A percentile compares a stretch with the other conserved stretches of the same genome.
These are phyloP conservation scores for Candida glaebosa DNA, from an alignment of 805 yeast species.

Conservation along the genomic window DNA sequence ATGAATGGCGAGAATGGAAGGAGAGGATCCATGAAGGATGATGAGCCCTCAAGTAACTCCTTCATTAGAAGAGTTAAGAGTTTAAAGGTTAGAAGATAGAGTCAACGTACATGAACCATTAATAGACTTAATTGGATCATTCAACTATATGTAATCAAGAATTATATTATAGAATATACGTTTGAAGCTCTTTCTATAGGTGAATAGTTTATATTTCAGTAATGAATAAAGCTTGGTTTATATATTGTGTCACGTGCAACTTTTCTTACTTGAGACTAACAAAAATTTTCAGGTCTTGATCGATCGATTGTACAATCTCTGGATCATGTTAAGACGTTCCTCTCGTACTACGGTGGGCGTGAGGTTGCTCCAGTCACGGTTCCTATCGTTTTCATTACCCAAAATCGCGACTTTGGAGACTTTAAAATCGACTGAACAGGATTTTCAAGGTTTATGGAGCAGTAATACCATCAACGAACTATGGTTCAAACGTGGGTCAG, in stretches of 20 bases:
- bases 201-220: no score
- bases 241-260: no score
- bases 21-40: constrained; percentile 14
- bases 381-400: constrained; percentile 33
- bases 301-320: no score
- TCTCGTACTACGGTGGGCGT: constrained; percentile 1
- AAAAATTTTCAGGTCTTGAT: no score
- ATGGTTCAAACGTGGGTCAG: constrained; percentile 38
- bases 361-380: background rate
- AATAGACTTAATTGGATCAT: no score
- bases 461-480: constrained; percentile 29
- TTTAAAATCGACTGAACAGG: constrained; percentile 21
- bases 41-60: constrained; percentile 25
- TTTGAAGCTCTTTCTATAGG: no score
- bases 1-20: constrained; percentile 8
- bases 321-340: background rate
- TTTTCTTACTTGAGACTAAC: no score
- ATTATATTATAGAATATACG: no score
- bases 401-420: constrained; percentile 27
- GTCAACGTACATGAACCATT: no score
- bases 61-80: constrained; percentile 84
- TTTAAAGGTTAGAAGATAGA: constrained; percentile 60
- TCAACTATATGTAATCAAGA: no score
- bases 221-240: no score
- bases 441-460: constrained; percentile 35